Evolutionary conservation across 257 asterid species (phyloP).

Genomic region (Nicotiana paniculata): DNA sequence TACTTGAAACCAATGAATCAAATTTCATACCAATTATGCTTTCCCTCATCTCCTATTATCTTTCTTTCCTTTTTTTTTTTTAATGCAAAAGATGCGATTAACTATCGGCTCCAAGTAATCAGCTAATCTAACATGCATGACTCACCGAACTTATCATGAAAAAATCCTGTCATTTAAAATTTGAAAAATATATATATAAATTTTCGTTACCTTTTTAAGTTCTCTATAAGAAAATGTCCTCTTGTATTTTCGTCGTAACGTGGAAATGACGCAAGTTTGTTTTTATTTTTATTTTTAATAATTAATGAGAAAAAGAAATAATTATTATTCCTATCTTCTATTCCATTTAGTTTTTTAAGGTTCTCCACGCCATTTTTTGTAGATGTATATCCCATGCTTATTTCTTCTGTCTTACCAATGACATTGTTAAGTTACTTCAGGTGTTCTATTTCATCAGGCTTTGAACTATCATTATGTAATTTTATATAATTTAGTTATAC

Average conservation of each 20-base stretch:
- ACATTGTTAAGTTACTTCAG: background rate
- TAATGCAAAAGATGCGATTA: background rate
- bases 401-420: background rate
- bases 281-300: too few relatives aligned
- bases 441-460: background rate
- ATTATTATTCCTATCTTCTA: too few relatives aligned
- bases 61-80: background rate
- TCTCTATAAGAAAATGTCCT: background rate
- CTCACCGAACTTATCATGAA: background rate
- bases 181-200: background rate
- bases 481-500: background rate
- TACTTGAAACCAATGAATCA: too few relatives aligned
- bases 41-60: too few relatives aligned
- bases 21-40: too few relatives aligned
- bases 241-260: background rate
- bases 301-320: too few relatives aligned
- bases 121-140: background rate
- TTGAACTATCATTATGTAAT: background rate
- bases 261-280: too few relatives aligned
- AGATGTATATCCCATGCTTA: background rate
- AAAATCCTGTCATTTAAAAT: background rate
- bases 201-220: background rate
- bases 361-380: background rate
- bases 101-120: background rate
- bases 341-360: background rate